phyloP scores from a whole-genome alignment of 78 protist genomes.

The Dictyostelium intermedium region DNA sequence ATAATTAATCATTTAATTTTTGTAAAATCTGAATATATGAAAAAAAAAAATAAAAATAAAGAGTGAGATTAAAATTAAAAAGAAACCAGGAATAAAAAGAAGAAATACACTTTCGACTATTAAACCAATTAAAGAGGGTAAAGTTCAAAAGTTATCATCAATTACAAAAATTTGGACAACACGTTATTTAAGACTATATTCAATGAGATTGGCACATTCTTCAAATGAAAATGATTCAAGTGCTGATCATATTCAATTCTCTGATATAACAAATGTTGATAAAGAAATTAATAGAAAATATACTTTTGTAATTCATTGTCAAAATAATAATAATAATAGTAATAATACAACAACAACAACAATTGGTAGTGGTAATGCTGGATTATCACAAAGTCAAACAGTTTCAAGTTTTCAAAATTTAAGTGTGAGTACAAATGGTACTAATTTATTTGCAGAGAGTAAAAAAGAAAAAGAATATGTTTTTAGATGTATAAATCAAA shows the following conservation, averaged over 20 bases:
- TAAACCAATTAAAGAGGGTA: constrained; percentile 61
- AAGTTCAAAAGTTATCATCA: constrained; percentile 56
- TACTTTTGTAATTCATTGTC: constrained; percentile 16
- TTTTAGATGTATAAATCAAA: constrained; percentile 68
- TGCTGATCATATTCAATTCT: constrained; percentile 47
- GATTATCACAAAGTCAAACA: not conserved
- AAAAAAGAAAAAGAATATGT: constrained; percentile 34
- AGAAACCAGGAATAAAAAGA: constrained; percentile 46
- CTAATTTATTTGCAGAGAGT: not conserved
- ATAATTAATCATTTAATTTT: too few relatives aligned
- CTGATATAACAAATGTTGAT: constrained; percentile 68
- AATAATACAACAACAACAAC: not conserved
- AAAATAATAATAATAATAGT: not conserved
- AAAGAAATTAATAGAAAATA: constrained; percentile 34
- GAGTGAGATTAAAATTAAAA: constrained; percentile 12
- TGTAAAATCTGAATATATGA: too few relatives aligned
- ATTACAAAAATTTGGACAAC: constrained; percentile 55
- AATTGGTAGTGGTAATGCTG: not conserved
- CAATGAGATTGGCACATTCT: constrained; percentile 50
- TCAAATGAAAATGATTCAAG: constrained; percentile 44
- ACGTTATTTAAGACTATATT: constrained; percentile 35
- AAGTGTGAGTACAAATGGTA: not conserved
- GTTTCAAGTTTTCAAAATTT: not conserved
- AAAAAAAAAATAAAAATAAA: too few relatives aligned
- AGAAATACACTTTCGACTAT: constrained; percentile 27